A percentile compares a stretch with the other conserved stretches of the same genome.
These are phyloP conservation scores for Lecanicillium sp. DNA, from an alignment of 2,329 filamentous ascomycete species.

Conservation along the genomic window DNA sequence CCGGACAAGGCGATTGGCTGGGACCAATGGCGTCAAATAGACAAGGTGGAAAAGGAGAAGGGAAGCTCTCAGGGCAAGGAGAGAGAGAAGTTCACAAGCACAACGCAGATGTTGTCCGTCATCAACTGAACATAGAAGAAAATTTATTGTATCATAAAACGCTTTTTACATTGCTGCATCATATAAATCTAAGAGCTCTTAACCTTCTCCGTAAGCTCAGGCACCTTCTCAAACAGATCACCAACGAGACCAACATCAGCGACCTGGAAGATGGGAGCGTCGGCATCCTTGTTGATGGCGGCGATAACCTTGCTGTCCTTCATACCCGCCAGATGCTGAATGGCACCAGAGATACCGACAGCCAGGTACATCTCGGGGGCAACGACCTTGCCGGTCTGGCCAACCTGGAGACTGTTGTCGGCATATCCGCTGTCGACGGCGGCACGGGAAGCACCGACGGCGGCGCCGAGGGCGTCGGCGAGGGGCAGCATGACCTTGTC, in stretches of 20 bases:
- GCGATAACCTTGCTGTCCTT: constrained; percentile 99
- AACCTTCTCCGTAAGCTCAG: constrained; percentile 92
- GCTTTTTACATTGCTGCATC: constrained; percentile 18
- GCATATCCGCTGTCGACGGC: constrained; percentile 97
- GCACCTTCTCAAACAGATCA: constrained; percentile 92
- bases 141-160: constrained; percentile 22
- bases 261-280: constrained; percentile 97
- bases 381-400: constrained; percentile 97
- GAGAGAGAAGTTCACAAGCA: constrained; percentile 63
- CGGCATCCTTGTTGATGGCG: constrained; percentile 94
- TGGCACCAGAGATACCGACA: constrained; percentile 92
- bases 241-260: constrained; percentile 94
- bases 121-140: constrained; percentile 29
- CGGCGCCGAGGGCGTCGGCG: constrained; percentile 88
- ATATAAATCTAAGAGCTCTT: constrained; percentile 46
- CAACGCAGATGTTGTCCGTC: constrained; percentile 51
- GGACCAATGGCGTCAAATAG: constrained; percentile 80
- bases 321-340: constrained; percentile 98
- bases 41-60: constrained; percentile 64
- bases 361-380: constrained; percentile 93
- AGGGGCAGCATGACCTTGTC: constrained; percentile 87
- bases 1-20: constrained; percentile 65
- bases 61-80: constrained; percentile 67
- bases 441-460: constrained; percentile 88
- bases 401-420: constrained; percentile 96